Evolutionary conservation across 768 basidiomycete species (phyloP).

Genomic region (Boletus rufocinnamomeus): DNA sequence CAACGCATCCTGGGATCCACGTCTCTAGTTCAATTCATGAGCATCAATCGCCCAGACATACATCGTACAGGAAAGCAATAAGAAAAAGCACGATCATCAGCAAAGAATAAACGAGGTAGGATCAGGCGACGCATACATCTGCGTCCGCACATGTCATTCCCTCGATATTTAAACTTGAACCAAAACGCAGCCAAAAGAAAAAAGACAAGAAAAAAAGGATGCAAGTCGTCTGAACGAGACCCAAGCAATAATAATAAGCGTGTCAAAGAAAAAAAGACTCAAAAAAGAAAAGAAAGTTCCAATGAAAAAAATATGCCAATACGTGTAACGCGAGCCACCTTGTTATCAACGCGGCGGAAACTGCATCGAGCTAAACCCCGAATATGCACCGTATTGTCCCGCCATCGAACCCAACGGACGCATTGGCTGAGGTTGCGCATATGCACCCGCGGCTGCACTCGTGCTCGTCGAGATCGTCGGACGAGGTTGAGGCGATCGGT

Average conservation of each 20-base stretch:
- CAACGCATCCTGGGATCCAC: background rate
- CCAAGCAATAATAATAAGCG: slow-evolving; percentile 28
- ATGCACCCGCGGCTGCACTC: slow-evolving; percentile 11
- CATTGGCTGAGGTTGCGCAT: slow-evolving; percentile 28
- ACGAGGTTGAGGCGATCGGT: slow-evolving; percentile 25
- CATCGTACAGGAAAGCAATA: slow-evolving; percentile 37
- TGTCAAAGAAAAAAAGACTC: slow-evolving; percentile 4
- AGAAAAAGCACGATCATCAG: background rate
- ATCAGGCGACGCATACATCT: background rate
- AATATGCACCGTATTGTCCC: slow-evolving; percentile 25
- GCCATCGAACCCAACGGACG: slow-evolving; percentile 16
- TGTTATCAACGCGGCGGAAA: slow-evolving; percentile 18
- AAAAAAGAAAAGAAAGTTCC: background rate
- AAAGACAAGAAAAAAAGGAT: background rate
- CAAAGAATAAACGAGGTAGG: background rate
- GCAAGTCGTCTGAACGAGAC: slow-evolving; percentile 9
- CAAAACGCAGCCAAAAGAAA: background rate
- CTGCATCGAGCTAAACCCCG: slow-evolving; percentile 28
- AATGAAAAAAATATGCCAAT: background rate
- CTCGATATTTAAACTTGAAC: background rate
- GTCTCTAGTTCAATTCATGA: background rate
- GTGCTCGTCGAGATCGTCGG: slow-evolving; percentile 14
- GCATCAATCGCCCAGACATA: slow-evolving; percentile 19
- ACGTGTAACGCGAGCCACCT: background rate
- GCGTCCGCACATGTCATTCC: background rate